Evolutionary conservation across 2,329 filamentous ascomycete genomes (phyloP).

Genomic region (Fusarium dlaminii): DNA sequence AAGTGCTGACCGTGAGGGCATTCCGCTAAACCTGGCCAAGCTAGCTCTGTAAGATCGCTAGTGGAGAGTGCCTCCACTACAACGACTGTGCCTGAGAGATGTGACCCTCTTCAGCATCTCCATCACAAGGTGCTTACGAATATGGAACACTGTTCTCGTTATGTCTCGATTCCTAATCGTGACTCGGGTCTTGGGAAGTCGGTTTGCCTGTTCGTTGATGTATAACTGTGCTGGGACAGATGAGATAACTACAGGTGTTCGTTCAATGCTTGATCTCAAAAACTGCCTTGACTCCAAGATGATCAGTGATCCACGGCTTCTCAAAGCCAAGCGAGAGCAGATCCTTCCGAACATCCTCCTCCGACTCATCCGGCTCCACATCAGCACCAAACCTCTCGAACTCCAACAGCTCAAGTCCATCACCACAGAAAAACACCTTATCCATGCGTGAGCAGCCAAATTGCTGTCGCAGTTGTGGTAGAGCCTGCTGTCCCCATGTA

Average conservation of each 20-base stretch:
- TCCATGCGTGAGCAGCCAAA: conserved; percentile 65
- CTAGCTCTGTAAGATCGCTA: background rate
- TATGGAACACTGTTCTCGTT: background rate
- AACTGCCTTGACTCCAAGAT: conserved; percentile 5
- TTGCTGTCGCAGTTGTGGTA: conserved; percentile 49
- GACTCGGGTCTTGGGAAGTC: background rate
- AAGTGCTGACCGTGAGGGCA: background rate
- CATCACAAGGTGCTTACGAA: background rate
- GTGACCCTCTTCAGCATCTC: background rate
- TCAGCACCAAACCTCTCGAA: conserved; percentile 60
- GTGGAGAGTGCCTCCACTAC: background rate
- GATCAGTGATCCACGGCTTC: conserved; percentile 12
- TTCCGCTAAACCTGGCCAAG: background rate
- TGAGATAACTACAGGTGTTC: no score
- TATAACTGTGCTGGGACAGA: fast-evolving
- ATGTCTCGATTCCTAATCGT: background rate
- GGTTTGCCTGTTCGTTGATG: fast-evolving
- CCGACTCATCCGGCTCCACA: conserved; percentile 40
- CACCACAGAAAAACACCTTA: conserved; percentile 59
- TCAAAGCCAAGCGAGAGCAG: conserved; percentile 12
- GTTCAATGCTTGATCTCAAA: background rate
- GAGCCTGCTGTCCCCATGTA: conserved; percentile 67
- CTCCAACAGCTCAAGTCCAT: conserved; percentile 25
- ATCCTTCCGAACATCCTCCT: background rate
- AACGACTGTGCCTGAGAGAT: background rate